Base-by-base conservation (phyloP, 305 asterid species). In the Caryopteris hybrid region DNA sequence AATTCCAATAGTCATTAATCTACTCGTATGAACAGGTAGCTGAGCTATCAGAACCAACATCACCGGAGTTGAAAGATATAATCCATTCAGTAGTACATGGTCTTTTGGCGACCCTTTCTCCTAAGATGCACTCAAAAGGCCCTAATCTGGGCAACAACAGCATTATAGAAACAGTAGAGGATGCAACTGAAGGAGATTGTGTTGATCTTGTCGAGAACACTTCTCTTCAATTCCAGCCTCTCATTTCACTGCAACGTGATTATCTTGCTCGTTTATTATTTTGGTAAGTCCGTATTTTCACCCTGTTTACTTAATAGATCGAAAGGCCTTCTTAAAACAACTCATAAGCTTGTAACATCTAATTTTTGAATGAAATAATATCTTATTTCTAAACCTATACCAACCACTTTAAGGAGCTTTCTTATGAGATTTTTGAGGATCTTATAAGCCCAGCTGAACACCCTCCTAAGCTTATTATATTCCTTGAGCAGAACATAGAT, bases 21-120 rank as follows among this genome's bases (percentile, higher is more conserved):
- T 22, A 60, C 68, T 68, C 68, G 47, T 71, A 34, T 67, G 69
- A 75, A 63, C 86, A 91, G 98, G 95, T 90, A 55, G 95, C 88
- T 0, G 98, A 92, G 86, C 87, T 93, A 6, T 93, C 98, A 50
- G 98, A 93, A 76, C 92, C 98, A 68, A 84, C 96, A 53, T 86
- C 86, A 16, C 75, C 89, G 1, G 97, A 88, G 69, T 62, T 88
- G 71, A 90, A 85, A 70, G 89, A 85, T 25, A 78, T 89, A 47
- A 84, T 89, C 74, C 88, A 82, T 71, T 90, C 95, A 5, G 90
- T 92, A 16, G 92, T 86, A 29, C 93, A 92, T 64, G 98, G 97
- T 77, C 90, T 93, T 47, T 86, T 93, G 78, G 98, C 96, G 22
- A 88, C 97, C 48, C 94, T 92, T 41, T 92, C 97, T 68, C 98